Conservation (phyloP, 164 flowering plant species). For the Tetrastigma voinierianum region DNA sequence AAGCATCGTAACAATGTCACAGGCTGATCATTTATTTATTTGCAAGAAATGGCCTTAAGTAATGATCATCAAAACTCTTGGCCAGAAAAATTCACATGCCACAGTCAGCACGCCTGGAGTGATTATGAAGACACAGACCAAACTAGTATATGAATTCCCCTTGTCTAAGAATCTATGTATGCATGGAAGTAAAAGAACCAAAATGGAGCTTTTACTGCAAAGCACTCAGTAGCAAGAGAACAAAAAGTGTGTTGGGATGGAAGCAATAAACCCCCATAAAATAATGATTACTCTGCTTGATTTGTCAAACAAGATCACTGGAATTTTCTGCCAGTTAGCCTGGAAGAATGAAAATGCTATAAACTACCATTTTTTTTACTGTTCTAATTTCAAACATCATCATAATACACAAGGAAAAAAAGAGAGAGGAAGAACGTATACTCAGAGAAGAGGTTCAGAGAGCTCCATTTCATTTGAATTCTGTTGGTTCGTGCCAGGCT, state of each 20-base stretch:
- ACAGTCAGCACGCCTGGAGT: too few relatives aligned
- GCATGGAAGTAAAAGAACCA: too few relatives aligned
- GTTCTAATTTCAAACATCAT: conserved; percentile 5
- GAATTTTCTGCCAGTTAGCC: background rate
- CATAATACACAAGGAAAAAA: conserved; percentile 9
- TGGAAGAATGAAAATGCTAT: conserved; percentile 2
- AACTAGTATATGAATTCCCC: too few relatives aligned
- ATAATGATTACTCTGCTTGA: background rate
- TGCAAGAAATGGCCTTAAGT: too few relatives aligned
- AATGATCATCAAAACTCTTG: too few relatives aligned
- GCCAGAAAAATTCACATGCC: too few relatives aligned
- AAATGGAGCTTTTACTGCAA: too few relatives aligned
- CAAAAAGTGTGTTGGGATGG: background rate
- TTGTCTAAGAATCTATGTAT: too few relatives aligned
- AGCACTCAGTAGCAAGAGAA: too few relatives aligned
- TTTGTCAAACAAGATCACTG: background rate
- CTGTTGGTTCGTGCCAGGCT: conserved; percentile 37
- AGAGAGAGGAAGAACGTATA: background rate
- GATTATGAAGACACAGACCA: too few relatives aligned
- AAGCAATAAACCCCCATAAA: background rate
- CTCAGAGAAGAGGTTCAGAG: conserved; percentile 83
- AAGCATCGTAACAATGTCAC: too few relatives aligned
- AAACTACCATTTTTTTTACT: conserved; percentile 5
- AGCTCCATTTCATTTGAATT: conserved; percentile 95
- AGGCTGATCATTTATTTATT: too few relatives aligned